Percentiles rank a stretch among this genome's conserved stretches.
Evolutionary conservation across 2,329 filamentous ascomycete species (phyloP).

Genomic region (Verticillium nonalfalfae): DNA sequence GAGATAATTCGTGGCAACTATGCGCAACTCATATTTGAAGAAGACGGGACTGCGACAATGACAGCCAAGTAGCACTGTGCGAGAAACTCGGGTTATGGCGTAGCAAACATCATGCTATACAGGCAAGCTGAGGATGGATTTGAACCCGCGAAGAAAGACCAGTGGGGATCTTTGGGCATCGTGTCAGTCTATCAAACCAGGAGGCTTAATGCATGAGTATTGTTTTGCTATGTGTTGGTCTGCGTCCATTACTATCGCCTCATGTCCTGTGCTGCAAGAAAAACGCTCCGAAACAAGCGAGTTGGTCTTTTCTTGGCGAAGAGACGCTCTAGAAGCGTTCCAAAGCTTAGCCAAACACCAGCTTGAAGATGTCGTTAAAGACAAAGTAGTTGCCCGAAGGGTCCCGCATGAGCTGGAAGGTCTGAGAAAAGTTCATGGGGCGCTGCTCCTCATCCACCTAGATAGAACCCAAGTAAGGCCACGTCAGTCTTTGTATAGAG

Average conservation of each 20-base stretch:
- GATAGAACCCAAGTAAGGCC: constrained; percentile 25
- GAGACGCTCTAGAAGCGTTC: neutral
- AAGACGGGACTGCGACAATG: constrained; percentile 29
- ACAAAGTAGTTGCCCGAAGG: constrained; percentile 68
- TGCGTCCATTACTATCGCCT: neutral
- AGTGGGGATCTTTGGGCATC: neutral
- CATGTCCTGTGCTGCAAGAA: neutral
- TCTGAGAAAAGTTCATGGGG: constrained; percentile 87
- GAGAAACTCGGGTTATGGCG: neutral
- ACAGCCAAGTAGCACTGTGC: constrained; percentile 11
- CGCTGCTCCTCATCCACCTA: constrained; percentile 81
- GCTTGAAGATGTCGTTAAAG: constrained; percentile 91
- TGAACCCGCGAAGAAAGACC: neutral
- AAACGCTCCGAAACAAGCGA: neutral
- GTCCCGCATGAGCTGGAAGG: constrained; percentile 77
- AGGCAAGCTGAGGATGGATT: neutral
- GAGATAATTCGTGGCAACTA: constrained; percentile 41
- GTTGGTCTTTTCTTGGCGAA: neutral
- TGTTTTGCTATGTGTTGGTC: neutral
- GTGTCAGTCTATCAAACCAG: neutral
- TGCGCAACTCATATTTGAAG: constrained; percentile 43
- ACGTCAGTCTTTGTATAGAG: neutral
- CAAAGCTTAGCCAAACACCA: constrained; percentile 58
- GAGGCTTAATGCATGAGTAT: neutral
- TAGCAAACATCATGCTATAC: neutral